Base-by-base conservation (phyloP, 2,329 filamentous ascomycete species). In the Rasamsonia emersonii region DNA sequence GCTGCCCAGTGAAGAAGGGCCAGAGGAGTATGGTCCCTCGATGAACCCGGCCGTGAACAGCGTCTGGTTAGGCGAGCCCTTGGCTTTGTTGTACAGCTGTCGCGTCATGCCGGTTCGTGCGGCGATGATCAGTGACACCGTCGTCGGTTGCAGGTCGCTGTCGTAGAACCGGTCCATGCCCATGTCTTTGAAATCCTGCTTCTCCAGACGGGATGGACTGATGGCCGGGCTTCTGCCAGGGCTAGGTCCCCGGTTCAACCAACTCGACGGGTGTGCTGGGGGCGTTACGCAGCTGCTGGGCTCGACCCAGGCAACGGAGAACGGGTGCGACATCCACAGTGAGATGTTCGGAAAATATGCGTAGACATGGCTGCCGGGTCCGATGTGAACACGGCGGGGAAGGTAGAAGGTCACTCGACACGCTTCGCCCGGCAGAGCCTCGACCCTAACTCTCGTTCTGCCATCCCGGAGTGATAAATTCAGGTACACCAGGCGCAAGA, bases 61-160 rank as follows among this genome's bases (percentile, higher is more conserved):
- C 5, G 58, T 64, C 35, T 67, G 59, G 30, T 51, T 62, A n/a
- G 70, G 67, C 8, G 61, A 55, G 8, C 61, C 55, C 41, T 60
- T 54, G 11, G 75, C 74, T 32, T 60, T 61, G 39, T 78, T 65
- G 63, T 73, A 77, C 24, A 80, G 65, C 31, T 68, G 64, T 33
- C 69, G 62, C 11, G 76, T 80, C 62, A 80, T 72, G 39, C 76
- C 76, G n/a, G 71, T 70, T n/a, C 71, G 68, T 24, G 72, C 73
- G 36, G 68, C 64, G 49, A 75, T 65, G 45, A 80, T 65, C 32
- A 80, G 65, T 20, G 70, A 72, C 43, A 79, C 63, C 32, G 49
- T 47, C 5, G 60, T 64, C 32, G 45, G 47, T 45, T 49, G 38
- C 19, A 48, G 38, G 15, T 21, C 37, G 33, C 36, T 37, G 21